Evolutionary conservation across 1,284 basidiomycete genomes (phyloP).

Genomic region (Ganoderma lucidum): DNA sequence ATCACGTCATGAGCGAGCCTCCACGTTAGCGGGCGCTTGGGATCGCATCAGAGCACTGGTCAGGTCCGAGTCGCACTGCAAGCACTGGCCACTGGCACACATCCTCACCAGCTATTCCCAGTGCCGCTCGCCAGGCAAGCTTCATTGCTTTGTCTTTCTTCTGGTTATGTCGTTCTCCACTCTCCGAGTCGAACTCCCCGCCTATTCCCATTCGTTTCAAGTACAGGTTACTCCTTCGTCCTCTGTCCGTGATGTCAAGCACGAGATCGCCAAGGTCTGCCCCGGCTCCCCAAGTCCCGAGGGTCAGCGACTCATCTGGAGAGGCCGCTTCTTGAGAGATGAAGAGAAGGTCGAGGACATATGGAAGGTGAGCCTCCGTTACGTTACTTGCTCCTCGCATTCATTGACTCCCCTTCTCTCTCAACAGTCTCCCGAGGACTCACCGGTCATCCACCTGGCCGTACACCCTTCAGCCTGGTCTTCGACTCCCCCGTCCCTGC

Average conservation of each 20-base stretch:
- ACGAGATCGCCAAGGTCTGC: conserved; percentile 66
- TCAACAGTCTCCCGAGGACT: conserved; percentile 61
- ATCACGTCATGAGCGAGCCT: conserved; percentile 13
- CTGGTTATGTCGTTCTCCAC: conserved; percentile 51
- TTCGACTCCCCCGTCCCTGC: conserved; percentile 49
- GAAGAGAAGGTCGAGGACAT: conserved; percentile 69
- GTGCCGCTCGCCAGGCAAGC: conserved; percentile 19
- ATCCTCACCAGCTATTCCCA: conserved; percentile 15
- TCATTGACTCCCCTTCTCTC: conserved; percentile 24
- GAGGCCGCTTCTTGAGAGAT: conserved; percentile 72
- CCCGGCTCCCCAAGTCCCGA: conserved; percentile 69
- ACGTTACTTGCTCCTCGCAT: neutral
- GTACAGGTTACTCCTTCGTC: conserved; percentile 57
- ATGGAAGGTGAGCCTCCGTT: conserved; percentile 64
- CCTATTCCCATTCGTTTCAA: conserved; percentile 70
- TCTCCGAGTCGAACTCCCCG: conserved; percentile 77
- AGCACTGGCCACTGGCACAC: conserved; percentile 6
- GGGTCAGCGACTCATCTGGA: conserved; percentile 79
- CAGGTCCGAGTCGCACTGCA: too few relatives aligned
- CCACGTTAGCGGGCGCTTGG: conserved; percentile 26
- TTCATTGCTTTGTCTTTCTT: conserved; percentile 23
- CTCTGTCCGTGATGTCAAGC: conserved; percentile 71
- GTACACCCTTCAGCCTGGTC: conserved; percentile 81
- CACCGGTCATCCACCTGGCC: conserved; percentile 73
- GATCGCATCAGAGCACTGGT: conserved; percentile 7